Evolutionary conservation across 2,329 filamentous ascomycete genomes (phyloP), one percentile per base, ranked within the genome.

Genomic region (Salinomyces thailandicus): DNA sequence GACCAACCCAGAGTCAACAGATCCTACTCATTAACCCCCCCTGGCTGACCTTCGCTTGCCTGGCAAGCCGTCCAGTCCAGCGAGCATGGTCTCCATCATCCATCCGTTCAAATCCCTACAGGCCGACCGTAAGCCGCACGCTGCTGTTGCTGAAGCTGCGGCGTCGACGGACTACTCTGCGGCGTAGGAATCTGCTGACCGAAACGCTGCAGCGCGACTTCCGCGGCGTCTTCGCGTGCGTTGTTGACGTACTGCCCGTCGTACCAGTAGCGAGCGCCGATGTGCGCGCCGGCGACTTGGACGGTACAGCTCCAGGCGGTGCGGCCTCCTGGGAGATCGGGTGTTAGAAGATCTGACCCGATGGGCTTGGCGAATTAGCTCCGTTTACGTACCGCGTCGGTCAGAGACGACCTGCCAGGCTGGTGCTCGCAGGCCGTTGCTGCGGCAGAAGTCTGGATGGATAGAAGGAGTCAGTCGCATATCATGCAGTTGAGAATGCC

Each of bases 251-350:
- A 85, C 57, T 85, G 77, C 43, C 85, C 85, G 60, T 93, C 86
- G 62, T 93, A 94, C 85, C 85, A 94, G 63, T 77, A 93, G 44
- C 85, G 75, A 31, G 85, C 85, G n/a, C 71, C 58, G 51, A 84
- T 71, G 31, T 64, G 70, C 34, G 71, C 64, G 36, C 78, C 79
- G 49, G 74, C 68, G 39, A 93, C 73, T n/a, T 69, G 76, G 40
- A 93, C 85, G 41, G 72, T 73, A 66, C 80, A 82, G 39, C 85
- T 89, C 86, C 86, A 94, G 39, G 86, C 86, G 40, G 86, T 94
- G 51, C 86, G 82, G 48, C 85, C 85, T 49, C 85, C 86, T 91
- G 51, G 5, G 26, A 20, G 18, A n/a, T 12, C n/a, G n/a, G n/a
- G n/a, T n/a, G n/a, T n/a, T n/a, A n/a, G n/a, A n/a, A n/a, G n/a